Evolutionary conservation across 2,329 filamentous ascomycete species (phyloP).

Genomic region (Phialophora tarda): DNA sequence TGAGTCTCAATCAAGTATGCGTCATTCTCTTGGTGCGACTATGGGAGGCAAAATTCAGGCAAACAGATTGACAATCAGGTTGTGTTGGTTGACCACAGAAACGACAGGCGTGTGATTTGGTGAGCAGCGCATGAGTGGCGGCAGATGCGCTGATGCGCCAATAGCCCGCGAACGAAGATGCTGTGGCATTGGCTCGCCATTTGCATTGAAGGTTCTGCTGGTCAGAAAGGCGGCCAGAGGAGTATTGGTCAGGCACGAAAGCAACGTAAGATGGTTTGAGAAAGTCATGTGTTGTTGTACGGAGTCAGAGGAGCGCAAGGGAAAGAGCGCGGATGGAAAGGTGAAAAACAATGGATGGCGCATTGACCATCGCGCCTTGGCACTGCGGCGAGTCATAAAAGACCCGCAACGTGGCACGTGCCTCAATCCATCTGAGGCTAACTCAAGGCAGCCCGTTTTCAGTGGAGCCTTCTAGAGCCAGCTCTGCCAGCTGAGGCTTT

Average conservation of each 20-base stretch:
- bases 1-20: conserved; percentile 16
- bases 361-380: not conserved
- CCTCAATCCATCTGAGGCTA: not conserved
- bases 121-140: conserved; percentile 19
- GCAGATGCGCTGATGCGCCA: conserved; percentile 1
- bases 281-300: not conserved
- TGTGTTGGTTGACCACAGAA: not conserved
- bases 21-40: conserved; percentile 24
- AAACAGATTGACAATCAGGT: conserved; percentile 27
- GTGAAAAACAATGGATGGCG: not conserved
- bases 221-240: not conserved
- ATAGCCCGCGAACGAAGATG: not conserved
- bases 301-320: not conserved
- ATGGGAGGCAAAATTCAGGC: conserved; percentile 30
- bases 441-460: not conserved
- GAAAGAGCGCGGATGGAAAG: not conserved
- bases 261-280: not conserved
- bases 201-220: not conserved
- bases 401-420: not conserved
- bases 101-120: conserved; percentile 21
- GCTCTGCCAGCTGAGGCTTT: not conserved
- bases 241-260: conserved; percentile 2
- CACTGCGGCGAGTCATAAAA: not conserved
- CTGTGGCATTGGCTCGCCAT: not conserved
- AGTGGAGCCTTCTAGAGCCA: not conserved